These are phyloP conservation scores for Rhodosporidiobolus sp. DNA, from an alignment of 768 basidiomycete species.

Conservation along the genomic window DNA sequence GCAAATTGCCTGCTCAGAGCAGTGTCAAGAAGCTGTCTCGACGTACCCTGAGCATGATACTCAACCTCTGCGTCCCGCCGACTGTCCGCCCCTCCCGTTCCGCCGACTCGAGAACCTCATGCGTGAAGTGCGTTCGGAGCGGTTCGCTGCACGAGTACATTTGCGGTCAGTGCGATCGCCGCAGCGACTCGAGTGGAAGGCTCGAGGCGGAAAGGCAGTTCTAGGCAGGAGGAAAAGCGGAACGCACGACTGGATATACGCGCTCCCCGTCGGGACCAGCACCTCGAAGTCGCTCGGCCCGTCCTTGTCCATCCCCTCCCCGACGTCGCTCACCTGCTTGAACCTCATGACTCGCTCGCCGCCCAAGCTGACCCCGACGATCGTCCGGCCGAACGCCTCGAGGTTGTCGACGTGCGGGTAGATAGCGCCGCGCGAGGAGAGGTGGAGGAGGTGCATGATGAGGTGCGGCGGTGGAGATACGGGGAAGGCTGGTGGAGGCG, in stretches of 20 bases:
- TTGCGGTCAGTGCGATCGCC: too few relatives aligned
- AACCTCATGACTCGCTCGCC: slow-evolving; percentile 48
- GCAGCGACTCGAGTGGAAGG: too few relatives aligned
- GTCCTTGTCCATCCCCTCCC: slow-evolving; percentile 1
- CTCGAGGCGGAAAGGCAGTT: too few relatives aligned
- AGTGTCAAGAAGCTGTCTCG: too few relatives aligned
- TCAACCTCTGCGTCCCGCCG: slow-evolving; percentile 48
- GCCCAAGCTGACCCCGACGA: slow-evolving; percentile 51
- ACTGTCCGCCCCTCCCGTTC: slow-evolving; percentile 43
- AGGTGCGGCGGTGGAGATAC: slow-evolving; percentile 18
- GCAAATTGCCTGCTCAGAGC: too few relatives aligned
- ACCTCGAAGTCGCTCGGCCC: slow-evolving; percentile 46
- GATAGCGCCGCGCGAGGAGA: slow-evolving; percentile 50
- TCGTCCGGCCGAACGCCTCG: slow-evolving; percentile 49
- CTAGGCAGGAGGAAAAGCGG: neutral
- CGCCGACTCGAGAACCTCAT: slow-evolving; percentile 48
- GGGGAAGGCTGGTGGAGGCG: neutral
- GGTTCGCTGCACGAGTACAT: slow-evolving; percentile 43
- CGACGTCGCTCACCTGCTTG: slow-evolving; percentile 32
- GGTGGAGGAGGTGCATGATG: slow-evolving; percentile 50
- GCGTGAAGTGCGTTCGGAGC: slow-evolving; percentile 50
- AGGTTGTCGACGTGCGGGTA: slow-evolving; percentile 52
- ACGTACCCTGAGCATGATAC: slow-evolving; percentile 51
- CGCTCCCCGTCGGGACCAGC: slow-evolving; percentile 47
- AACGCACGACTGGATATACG: slow-evolving; percentile 51